phyloP scores from a whole-genome alignment of 2,329 filamentous ascomycete genomes.

The Trichophyton schoenleinii region DNA sequence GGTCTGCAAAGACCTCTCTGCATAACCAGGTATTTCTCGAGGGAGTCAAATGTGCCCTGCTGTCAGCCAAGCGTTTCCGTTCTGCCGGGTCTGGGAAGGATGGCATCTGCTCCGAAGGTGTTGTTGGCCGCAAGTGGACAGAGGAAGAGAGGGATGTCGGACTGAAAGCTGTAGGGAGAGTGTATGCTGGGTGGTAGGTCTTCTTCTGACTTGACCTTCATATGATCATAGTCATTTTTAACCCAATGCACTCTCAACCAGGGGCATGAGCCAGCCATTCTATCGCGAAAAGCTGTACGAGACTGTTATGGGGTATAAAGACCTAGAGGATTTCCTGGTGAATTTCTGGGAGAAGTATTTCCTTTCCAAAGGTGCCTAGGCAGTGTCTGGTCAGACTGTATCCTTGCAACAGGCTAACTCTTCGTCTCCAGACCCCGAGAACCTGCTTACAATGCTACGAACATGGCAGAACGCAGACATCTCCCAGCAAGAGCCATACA shows the following conservation, averaged over 20 bases:
- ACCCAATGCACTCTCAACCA: conserved; percentile 10
- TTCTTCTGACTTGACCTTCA: neutral
- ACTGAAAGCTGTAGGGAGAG: conserved; percentile 59
- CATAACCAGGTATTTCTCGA: conserved; percentile 60
- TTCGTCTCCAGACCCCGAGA: conserved; percentile 49
- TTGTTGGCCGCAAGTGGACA: conserved; percentile 38
- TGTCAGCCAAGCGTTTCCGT: conserved; percentile 43
- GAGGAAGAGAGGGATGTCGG: conserved; percentile 42
- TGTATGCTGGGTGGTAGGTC: conserved; percentile 57
- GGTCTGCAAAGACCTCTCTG: conserved; percentile 49
- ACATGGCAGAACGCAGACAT: conserved; percentile 68
- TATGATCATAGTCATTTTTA: neutral
- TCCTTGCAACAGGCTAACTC: neutral
- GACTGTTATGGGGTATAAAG: conserved; percentile 49
- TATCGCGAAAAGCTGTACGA: conserved; percentile 61
- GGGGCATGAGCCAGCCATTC: conserved; percentile 69
- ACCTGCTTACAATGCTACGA: conserved; percentile 60
- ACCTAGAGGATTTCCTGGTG: conserved; percentile 60
- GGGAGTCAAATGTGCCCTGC: conserved; percentile 48
- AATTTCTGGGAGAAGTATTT: conserved; percentile 69
- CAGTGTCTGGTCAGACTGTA: neutral
- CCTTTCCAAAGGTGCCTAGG: conserved; percentile 48
- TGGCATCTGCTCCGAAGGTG: conserved; percentile 27
- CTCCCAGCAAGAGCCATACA: conserved; percentile 55
- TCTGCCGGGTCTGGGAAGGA: conserved; percentile 42